phyloP scores from a whole-genome alignment of 768 basidiomycete species.

The Suillus tomentosus region DNA sequence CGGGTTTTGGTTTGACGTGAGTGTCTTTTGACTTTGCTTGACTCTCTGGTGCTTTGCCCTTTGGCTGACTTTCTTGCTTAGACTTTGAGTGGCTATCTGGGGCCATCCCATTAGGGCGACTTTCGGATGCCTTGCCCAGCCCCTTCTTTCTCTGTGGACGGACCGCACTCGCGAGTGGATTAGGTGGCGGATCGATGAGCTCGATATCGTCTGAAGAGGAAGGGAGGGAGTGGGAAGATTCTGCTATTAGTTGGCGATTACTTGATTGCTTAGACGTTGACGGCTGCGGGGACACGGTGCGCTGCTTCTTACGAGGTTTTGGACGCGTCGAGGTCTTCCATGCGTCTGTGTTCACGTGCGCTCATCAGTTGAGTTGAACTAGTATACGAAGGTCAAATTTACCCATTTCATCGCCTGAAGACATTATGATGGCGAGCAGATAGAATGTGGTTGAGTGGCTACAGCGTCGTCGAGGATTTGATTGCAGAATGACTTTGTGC shows the following conservation, averaged over 20 bases:
- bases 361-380: conserved; percentile 9
- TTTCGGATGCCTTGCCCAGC: conserved; percentile 17
- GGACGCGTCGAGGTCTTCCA: conserved; percentile 19
- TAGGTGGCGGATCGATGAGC: conserved; percentile 13
- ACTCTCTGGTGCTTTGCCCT: conserved; percentile 8
- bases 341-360: conserved; percentile 1
- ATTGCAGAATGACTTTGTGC: neutral
- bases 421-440: conserved; percentile 21
- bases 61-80: conserved; percentile 12
- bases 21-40: neutral
- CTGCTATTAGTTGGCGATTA: conserved; percentile 5
- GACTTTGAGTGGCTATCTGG: conserved; percentile 12
- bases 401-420: conserved; percentile 37
- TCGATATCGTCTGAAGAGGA: conserved; percentile 8
- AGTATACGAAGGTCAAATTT: conserved; percentile 14
- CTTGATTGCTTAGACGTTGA: conserved; percentile 19
- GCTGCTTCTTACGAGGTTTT: conserved; percentile 23
- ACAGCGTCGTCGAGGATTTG: neutral
- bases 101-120: neutral
- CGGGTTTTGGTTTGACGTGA: conserved; percentile 5
- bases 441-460: neutral
- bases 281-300: conserved; percentile 18
- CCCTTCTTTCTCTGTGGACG: conserved; percentile 6
- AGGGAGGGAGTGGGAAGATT: neutral
- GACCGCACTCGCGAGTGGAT: conserved; percentile 17